Base-by-base conservation (phyloP, 352 stramenopile species). In the Phytopythium montanum region DNA sequence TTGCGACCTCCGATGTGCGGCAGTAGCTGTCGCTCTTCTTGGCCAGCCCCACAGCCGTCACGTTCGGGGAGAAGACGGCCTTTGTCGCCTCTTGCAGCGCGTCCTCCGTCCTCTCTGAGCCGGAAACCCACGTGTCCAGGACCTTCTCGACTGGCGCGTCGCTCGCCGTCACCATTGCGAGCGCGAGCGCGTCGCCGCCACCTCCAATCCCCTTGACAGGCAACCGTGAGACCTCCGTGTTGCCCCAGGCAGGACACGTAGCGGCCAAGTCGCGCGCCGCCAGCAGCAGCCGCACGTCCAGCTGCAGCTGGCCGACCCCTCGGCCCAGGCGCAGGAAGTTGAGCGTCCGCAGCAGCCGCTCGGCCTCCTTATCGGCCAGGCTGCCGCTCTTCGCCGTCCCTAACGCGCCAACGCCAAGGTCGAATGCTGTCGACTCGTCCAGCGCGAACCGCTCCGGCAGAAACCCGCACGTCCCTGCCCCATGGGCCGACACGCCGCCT, bases 211-310 rank as follows among this genome's bases (percentile, higher is more conserved):
- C 50, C 29, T 48, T n/a, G 1, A 51, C 53, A 7, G 16, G 49
- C 18, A 25, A 10, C 12, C n/a, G 36, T 23, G 12, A 41, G 29
- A n/a, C 42, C 33, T 49, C 45, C n/a, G 28, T 49, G 23, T 21
- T 52, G 66, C 41, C 26, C 65, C 59, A 48, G 54, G 41, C 56
- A 42, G 54, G 13, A 31, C 62, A 71, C 0, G 59, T 55, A 3
- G 39, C 34, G 10, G 72, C 34, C 52, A 80, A 28, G 29, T 71
- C 69, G 18, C 74, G 48, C n/a, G 72, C 72, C 29, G 61, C 50
- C 41, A 78, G 42, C 50, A 76, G 59, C 18, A 80, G 48, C 10
- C 64, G 61, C 39, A 61, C 66, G 50, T 80, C 69, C 14, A 80
- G 19, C 14, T 46, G 48, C n/a, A 80, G 66, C 31, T 61, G 67